phyloP scores from a whole-genome alignment of 257 asterid species.

The Gentiana dahurica region DNA sequence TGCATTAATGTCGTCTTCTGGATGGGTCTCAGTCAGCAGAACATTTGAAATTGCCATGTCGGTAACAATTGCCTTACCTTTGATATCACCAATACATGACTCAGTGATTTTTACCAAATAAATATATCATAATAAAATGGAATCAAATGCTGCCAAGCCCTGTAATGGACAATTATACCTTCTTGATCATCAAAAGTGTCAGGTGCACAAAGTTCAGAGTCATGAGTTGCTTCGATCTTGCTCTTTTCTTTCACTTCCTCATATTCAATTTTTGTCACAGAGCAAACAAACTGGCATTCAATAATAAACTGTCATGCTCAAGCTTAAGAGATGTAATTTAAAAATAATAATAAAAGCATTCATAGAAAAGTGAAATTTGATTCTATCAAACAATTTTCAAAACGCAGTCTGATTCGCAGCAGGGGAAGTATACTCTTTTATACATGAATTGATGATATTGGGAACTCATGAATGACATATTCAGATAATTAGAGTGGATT shows the following conservation, averaged over 20 bases:
- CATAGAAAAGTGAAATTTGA: slow-evolving; percentile 12
- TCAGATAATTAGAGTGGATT: background rate
- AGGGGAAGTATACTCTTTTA: background rate
- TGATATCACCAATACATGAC: too few species aligned
- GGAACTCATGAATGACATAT: background rate
- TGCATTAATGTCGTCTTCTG: slow-evolving; percentile 37
- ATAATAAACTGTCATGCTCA: slow-evolving; percentile 21
- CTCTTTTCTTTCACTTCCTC: slow-evolving; percentile 22
- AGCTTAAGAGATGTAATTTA: slow-evolving; percentile 15
- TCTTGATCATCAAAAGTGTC: slow-evolving; percentile 51
- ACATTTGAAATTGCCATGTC: slow-evolving; percentile 26
- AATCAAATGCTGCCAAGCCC: background rate
- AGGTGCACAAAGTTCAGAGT: slow-evolving; percentile 36
- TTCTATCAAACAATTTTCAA: background rate
- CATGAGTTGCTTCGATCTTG: slow-evolving; percentile 21
- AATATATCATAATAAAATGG: background rate
- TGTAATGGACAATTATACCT: slow-evolving; percentile 33
- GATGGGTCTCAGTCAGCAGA: slow-evolving; percentile 40
- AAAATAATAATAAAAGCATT: slow-evolving; percentile 13
- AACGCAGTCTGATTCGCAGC: background rate
- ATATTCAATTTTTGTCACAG: slow-evolving; percentile 25
- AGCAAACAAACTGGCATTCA: slow-evolving; percentile 16
- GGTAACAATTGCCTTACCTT: slow-evolving; percentile 21
- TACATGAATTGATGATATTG: background rate
- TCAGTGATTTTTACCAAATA: background rate